Conservation (phyloP, 805 yeast species). For the Kodamaea fukazawae region DNA sequence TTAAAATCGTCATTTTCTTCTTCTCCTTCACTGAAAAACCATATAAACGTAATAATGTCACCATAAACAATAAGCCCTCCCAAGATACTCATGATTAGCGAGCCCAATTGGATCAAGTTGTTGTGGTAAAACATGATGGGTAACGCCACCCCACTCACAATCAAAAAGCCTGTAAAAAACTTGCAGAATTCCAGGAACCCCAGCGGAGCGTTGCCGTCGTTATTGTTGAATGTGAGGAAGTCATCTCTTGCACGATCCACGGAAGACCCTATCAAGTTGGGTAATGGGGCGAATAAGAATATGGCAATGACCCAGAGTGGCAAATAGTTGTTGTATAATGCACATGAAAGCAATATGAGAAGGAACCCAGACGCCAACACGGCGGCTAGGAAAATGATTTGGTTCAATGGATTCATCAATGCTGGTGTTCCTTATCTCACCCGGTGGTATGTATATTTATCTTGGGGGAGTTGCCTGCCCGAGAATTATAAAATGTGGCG, state of each 20-base stretch:
- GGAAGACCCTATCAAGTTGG: slow-evolving; percentile 38
- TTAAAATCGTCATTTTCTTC: slow-evolving; percentile 46
- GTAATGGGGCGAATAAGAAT: slow-evolving; percentile 44
- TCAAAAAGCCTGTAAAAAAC: slow-evolving; percentile 37
- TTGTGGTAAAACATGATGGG: slow-evolving; percentile 42
- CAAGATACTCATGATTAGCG: slow-evolving; percentile 41
- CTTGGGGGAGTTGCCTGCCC: no score
- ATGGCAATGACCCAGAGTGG: slow-evolving; percentile 43
- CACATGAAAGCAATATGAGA: slow-evolving; percentile 43
- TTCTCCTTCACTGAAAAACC: slow-evolving; percentile 46
- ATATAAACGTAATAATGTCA: slow-evolving; percentile 42
- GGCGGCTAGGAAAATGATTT: slow-evolving; percentile 45
- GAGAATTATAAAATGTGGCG: no score
- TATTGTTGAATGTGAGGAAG: slow-evolving; percentile 43
- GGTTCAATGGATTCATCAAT: slow-evolving; percentile 44
- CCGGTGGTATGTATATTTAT: no score
- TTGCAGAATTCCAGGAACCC: slow-evolving; percentile 40
- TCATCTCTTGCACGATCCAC: slow-evolving; percentile 41
- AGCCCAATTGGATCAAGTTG: slow-evolving; percentile 34
- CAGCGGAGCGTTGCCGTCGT: slow-evolving; percentile 35
- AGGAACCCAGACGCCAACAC: slow-evolving; percentile 45
- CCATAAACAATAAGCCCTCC: slow-evolving; percentile 46
- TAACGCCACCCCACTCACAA: slow-evolving; percentile 44
- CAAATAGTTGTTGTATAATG: slow-evolving; percentile 41
- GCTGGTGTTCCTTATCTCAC: not conserved